Evolutionary conservation across 306 rosid genomes (phyloP).

Genomic region (Elaeagnus macrophylla): DNA sequence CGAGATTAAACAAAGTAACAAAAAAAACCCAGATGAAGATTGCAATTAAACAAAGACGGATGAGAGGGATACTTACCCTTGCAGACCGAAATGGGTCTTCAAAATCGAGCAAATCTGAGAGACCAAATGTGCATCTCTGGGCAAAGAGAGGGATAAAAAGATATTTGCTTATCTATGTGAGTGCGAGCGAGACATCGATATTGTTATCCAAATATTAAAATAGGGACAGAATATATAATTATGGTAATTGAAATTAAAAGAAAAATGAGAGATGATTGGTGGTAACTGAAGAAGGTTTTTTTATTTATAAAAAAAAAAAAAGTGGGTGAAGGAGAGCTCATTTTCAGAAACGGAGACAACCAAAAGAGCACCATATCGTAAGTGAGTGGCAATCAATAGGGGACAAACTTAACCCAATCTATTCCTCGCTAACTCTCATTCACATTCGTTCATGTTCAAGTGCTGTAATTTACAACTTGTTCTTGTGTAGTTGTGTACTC

Average conservation of each 20-base stretch:
- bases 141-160: slow-evolving; percentile 8
- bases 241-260: neutral
- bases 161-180: slow-evolving; percentile 15
- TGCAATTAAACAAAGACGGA: slow-evolving; percentile 5
- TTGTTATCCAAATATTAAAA: slow-evolving; percentile 11
- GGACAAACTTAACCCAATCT: slow-evolving; percentile 14
- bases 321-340: slow-evolving; percentile 27
- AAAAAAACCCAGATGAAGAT: slow-evolving; percentile 1
- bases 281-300: slow-evolving; percentile 27
- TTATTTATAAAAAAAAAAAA: no score
- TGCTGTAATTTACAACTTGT: slow-evolving; percentile 2
- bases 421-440: neutral
- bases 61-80: slow-evolving; percentile 18
- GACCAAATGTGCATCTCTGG: slow-evolving; percentile 21
- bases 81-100: slow-evolving; percentile 19
- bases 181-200: slow-evolving; percentile 7
- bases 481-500: slow-evolving; percentile 6
- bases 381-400: slow-evolving; percentile 46
- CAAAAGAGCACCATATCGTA: slow-evolving; percentile 46
- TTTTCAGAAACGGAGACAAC: slow-evolving; percentile 14
- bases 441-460: neutral
- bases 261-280: slow-evolving; percentile 5
- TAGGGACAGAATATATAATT: neutral
- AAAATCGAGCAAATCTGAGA: slow-evolving; percentile 33
- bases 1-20: neutral